Evolutionary conservation across 345 rosid species (phyloP), one percentile per base, ranked within the genome.

Genomic region (Euphorbia pulcherrima): DNA sequence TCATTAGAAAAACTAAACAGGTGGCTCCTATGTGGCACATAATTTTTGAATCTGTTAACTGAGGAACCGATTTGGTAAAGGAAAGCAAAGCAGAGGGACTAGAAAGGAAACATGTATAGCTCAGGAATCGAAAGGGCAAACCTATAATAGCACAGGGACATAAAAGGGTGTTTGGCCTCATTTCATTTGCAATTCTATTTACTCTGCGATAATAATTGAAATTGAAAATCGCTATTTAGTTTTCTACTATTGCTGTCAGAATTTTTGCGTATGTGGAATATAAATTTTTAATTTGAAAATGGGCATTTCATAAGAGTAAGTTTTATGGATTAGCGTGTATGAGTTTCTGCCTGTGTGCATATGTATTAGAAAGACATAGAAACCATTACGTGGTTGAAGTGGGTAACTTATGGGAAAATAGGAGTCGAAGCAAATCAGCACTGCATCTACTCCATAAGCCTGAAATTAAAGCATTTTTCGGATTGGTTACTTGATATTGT

Each of bases 401-500:
- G 44, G 27, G 54, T 62, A 30, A 57, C 24, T 75, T 59, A 60
- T 69, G 83, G 79, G 70, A 75, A 68, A 33, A 50, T 67, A 33
- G 81, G 68, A 51, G 73, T 20, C 64, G 72, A 67, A 57, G 71
- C 64, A 62, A 61, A 56, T 39, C 72, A 72, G 68, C 78, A 68
- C 27, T 83, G 85, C 53, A 73, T 81, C 75, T 86, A 84, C 73
- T 86, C 85, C 33, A 74, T 86, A 35, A 79, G 78, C 68, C 85
- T 64, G 64, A 82, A 84, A 65, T 77, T 74, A 51, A 82, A 79
- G 74, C 80, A 80, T 75, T 85, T 86, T 65, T 82, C 90, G 47
- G 88, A 86, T 68, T 86, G 88, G 90, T 71, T 86, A 24, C 75
- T 86, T 70, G 74, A 84, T 55, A 78, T 81, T 21, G 76, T 84